phyloP scores from a whole-genome alignment of 495 filamentous ascomycete species.

The Aspergillus indologenus region DNA sequence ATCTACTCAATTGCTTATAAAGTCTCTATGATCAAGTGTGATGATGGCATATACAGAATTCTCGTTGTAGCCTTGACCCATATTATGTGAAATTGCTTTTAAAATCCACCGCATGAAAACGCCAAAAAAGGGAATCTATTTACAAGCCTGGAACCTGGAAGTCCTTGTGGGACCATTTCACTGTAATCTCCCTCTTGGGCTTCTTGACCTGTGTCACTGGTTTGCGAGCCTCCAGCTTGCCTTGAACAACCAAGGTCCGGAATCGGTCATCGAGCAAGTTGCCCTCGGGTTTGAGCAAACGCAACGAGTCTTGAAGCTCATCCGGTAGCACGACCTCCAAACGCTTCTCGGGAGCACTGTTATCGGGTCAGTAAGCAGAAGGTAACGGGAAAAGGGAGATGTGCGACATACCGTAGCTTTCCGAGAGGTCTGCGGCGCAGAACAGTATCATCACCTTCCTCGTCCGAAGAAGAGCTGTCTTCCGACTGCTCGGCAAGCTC shows the following conservation, averaged over 20 bases:
- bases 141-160: slow-evolving; percentile 59
- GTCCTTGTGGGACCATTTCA: slow-evolving; percentile 98
- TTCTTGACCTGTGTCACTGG: slow-evolving; percentile 75
- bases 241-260: slow-evolving; percentile 79
- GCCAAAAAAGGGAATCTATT: slow-evolving; percentile 18
- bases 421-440: slow-evolving; percentile 73
- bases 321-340: slow-evolving; percentile 89
- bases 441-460: slow-evolving; percentile 52
- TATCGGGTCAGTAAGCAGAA: slow-evolving; percentile 23
- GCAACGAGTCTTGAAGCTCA: slow-evolving; percentile 86
- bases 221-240: slow-evolving; percentile 81
- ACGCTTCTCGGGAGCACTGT: slow-evolving; percentile 68
- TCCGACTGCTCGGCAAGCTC: slow-evolving; percentile 22
- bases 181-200: slow-evolving; percentile 71
- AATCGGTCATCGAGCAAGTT: slow-evolving; percentile 90
- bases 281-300: slow-evolving; percentile 88
- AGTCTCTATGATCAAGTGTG: background rate
- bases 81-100: slow-evolving; percentile 16
- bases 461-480: slow-evolving; percentile 48
- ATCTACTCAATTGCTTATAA: background rate
- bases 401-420: slow-evolving; percentile 55
- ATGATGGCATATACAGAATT: slow-evolving; percentile 6
- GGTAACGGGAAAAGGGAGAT: background rate
- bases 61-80: slow-evolving; percentile 9
- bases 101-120: slow-evolving; percentile 17